Evolutionary conservation across 306 rosid species (phyloP).

Genomic region (Citrullus amarus): DNA sequence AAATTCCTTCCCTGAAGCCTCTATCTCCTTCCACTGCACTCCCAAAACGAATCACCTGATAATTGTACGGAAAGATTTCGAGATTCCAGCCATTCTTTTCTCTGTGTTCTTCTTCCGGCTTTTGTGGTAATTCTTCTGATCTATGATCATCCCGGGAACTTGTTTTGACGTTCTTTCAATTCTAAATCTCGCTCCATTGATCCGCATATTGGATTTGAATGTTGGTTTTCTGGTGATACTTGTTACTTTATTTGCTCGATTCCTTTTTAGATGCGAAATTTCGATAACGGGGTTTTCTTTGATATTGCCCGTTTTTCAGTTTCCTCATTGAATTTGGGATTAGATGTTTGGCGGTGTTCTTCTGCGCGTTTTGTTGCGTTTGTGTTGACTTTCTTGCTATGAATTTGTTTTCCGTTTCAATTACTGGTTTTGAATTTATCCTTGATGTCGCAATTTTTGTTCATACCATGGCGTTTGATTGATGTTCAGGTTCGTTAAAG

Average conservation of each 20-base stretch:
- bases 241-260: neutral
- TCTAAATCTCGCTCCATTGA: neutral
- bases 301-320: neutral
- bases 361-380: neutral
- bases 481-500: neutral
- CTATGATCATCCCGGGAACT: neutral
- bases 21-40: neutral
- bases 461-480: neutral
- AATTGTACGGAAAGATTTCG: neutral
- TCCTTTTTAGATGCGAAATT: neutral
- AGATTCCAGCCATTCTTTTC: neutral
- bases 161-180: neutral
- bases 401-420: neutral
- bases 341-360: neutral
- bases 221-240: neutral
- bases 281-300: neutral
- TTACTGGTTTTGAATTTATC: neutral
- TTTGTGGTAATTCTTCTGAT: neutral
- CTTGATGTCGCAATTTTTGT: neutral
- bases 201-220: neutral
- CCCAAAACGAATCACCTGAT: neutral
- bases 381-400: neutral
- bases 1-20: neutral
- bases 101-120: neutral
- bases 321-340: neutral